A percentile compares a stretch with the other conserved stretches of the same genome.
phyloP scores from a whole-genome alignment of 345 rosid species.

The Boechera divaricarpa region DNA sequence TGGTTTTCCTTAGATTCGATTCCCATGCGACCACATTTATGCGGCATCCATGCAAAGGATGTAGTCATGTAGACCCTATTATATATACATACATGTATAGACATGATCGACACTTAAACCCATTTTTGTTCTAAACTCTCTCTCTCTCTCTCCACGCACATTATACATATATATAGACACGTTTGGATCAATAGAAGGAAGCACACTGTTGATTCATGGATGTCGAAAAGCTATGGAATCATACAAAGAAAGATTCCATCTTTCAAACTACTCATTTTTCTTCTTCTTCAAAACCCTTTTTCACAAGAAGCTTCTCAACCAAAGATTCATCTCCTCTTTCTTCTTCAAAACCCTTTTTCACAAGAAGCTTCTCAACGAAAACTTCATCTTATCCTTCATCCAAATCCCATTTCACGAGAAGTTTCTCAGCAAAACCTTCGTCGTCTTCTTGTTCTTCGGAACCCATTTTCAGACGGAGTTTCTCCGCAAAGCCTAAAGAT shows the following conservation, averaged over 20 bases:
- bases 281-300: neutral
- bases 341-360: neutral
- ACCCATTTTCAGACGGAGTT: neutral
- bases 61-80: neutral
- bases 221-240: constrained; percentile 14
- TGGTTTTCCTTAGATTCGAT: neutral
- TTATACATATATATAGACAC: neutral
- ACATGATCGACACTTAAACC: neutral
- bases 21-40: constrained; percentile 3
- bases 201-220: constrained; percentile 5
- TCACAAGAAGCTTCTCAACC: constrained; percentile 7
- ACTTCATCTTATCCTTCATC: constrained; percentile 7
- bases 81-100: neutral
- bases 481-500: neutral
- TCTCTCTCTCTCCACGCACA: neutral
- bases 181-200: neutral
- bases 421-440: neutral
- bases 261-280: constrained; percentile 4
- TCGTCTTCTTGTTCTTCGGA: constrained; percentile 7
- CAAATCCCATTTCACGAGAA: neutral
- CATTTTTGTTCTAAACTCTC: neutral
- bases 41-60: neutral
- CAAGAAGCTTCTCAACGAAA: constrained; percentile 6
- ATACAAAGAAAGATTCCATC: neutral
- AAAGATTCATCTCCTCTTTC: constrained; percentile 11